phyloP scores from a whole-genome alignment of 352 stramenopile genomes.

The Pythium graminicola region DNA sequence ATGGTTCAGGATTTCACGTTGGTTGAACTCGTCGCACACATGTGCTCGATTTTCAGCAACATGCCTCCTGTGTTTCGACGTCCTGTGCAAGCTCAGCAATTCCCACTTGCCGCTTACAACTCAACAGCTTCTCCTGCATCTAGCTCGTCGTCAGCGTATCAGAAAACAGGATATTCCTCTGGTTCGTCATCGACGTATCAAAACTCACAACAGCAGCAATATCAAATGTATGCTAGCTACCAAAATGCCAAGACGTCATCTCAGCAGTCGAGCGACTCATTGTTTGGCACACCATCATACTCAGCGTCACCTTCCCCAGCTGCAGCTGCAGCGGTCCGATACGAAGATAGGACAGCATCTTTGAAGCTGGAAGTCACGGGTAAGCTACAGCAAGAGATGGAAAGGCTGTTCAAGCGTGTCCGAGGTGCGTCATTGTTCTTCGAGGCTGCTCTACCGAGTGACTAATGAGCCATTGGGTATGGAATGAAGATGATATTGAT shows the following conservation, averaged over 20 bases:
- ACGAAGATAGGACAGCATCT: conserved; percentile 43
- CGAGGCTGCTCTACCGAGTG: neutral
- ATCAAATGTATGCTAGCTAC: conserved; percentile 28
- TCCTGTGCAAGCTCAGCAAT: conserved; percentile 35
- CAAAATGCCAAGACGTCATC: conserved; percentile 34
- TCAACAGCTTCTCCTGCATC: conserved; percentile 8
- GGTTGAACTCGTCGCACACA: conserved; percentile 78
- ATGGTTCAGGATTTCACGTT: conserved; percentile 60
- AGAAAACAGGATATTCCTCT: conserved; percentile 7
- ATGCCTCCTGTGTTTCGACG: conserved; percentile 80
- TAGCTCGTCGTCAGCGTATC: conserved; percentile 16
- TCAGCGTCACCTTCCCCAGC: conserved; percentile 8
- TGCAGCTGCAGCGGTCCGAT: conserved; percentile 12
- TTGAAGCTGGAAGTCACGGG: conserved; percentile 70
- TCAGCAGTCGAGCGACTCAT: conserved; percentile 28
- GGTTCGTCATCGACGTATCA: conserved; percentile 14
- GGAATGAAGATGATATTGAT: conserved; percentile 59
- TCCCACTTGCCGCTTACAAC: conserved; percentile 11
- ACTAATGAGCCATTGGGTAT: no score
- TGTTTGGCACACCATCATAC: conserved; percentile 34
- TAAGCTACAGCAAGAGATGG: conserved; percentile 74
- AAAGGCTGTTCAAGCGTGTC: conserved; percentile 74
- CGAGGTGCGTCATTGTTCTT: conserved; percentile 30
- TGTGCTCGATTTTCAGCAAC: conserved; percentile 87
- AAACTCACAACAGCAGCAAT: conserved; percentile 20